Conservation (phyloP, 2,329 filamentous ascomycete genomes). For the Clonostachys rhizophaga region DNA sequence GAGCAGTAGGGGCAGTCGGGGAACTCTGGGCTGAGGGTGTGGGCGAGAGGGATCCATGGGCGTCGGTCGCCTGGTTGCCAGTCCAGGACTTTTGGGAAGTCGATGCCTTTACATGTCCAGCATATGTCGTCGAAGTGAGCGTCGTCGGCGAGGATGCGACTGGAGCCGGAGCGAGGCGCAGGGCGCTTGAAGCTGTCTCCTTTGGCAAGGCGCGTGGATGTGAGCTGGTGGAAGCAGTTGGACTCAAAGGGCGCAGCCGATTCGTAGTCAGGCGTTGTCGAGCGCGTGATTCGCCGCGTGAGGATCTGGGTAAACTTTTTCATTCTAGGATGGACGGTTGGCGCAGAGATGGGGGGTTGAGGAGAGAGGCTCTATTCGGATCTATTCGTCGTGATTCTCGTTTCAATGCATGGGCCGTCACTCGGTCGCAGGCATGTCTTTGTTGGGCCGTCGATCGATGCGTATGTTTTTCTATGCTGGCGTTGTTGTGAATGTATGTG, state of each 20-base stretch:
- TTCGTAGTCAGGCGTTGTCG: background rate
- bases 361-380: no score
- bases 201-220: slow-evolving; percentile 11
- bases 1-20: slow-evolving; percentile 26
- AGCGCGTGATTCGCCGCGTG: slow-evolving; percentile 1
- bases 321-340: slow-evolving; percentile 9
- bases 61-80: slow-evolving; percentile 26
- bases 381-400: no score
- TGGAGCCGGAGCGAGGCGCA: background rate
- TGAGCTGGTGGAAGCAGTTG: slow-evolving; percentile 22
- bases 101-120: slow-evolving; percentile 22
- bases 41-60: slow-evolving; percentile 27
- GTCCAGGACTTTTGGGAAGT: slow-evolving; percentile 26
- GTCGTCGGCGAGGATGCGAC: slow-evolving; percentile 1
- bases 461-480: no score
- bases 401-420: no score
- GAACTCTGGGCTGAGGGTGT: slow-evolving; percentile 7
- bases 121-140: slow-evolving; percentile 10
- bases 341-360: no score
- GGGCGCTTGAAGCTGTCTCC: background rate
- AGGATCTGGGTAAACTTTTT: slow-evolving; percentile 30
- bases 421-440: no score
- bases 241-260: slow-evolving; percentile 3
- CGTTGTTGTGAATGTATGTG: no score
- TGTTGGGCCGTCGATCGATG: no score